phyloP scores from a whole-genome alignment of 441 rosid species.

The Euphorbia neoarborescens region DNA sequence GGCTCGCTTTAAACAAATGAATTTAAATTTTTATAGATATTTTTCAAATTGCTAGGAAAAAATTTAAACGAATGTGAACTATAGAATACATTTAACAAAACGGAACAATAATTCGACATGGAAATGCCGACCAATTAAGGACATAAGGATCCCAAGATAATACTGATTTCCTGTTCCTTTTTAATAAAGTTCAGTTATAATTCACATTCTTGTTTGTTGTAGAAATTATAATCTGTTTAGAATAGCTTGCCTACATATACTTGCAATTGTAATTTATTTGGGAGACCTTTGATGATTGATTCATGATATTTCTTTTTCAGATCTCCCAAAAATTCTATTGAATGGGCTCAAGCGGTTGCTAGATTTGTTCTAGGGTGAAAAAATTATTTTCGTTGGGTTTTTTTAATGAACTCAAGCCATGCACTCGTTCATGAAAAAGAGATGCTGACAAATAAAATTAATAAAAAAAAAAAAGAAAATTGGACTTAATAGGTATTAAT shows the following conservation, averaged over 20 bases:
- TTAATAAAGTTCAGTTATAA: neutral
- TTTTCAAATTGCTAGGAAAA: neutral
- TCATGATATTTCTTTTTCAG: too few relatives aligned
- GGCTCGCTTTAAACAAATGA: conserved; percentile 13
- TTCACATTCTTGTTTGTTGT: neutral
- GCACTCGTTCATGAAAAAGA: too few relatives aligned
- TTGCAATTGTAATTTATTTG: neutral
- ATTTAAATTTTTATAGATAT: neutral
- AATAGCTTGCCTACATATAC: neutral
- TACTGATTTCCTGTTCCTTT: neutral
- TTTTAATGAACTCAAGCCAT: too few relatives aligned
- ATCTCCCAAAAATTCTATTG: neutral
- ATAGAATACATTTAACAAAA: neutral
- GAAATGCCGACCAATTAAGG: neutral
- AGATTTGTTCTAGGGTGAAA: too few relatives aligned
- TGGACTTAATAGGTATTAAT: too few relatives aligned
- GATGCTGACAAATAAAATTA: too few relatives aligned
- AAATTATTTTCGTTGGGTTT: too few relatives aligned
- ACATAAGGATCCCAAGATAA: neutral
- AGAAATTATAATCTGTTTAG: neutral
- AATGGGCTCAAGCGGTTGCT: neutral
- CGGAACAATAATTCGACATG: neutral
- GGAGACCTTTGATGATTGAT: too few relatives aligned
- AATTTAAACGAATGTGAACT: neutral
- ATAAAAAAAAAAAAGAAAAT: too few relatives aligned